These are phyloP conservation scores for Neltuma alba DNA, from an alignment of 306 rosid species.

Conservation along the genomic window DNA sequence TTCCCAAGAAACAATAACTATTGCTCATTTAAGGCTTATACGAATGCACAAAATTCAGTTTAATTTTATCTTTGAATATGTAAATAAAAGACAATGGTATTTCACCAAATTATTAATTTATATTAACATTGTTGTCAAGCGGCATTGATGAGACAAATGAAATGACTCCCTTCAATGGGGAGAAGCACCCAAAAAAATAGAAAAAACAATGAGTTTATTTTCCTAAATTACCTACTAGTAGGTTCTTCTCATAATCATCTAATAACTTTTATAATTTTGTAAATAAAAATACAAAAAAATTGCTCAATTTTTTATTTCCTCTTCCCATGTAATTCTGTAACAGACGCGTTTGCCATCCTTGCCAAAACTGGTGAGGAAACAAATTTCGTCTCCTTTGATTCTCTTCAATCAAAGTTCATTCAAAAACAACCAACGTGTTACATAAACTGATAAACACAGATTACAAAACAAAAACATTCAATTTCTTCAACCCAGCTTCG, in stretches of 20 bases:
- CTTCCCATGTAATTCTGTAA: neutral
- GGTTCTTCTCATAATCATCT: too few species aligned
- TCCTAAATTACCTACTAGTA: too few species aligned
- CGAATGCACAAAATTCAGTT: neutral
- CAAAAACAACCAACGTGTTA: constrained; percentile 37
- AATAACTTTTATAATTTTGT: too few species aligned
- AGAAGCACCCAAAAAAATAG: too few species aligned
- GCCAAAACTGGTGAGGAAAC: neutral
- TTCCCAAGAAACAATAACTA: neutral
- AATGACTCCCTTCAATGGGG: too few species aligned
- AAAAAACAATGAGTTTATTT: too few species aligned
- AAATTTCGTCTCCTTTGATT: constrained; percentile 45
- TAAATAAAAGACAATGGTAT: neutral
- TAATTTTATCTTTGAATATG: too few species aligned
- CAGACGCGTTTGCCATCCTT: neutral
- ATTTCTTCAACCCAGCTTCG: constrained; percentile 68
- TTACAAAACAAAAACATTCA: constrained; percentile 45
- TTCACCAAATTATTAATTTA: neutral
- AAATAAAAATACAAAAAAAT: too few species aligned
- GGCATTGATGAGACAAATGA: too few species aligned
- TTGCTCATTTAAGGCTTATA: neutral
- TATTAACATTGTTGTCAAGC: neutral
- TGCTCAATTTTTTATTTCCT: neutral
- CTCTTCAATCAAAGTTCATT: constrained; percentile 44
- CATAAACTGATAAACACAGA: constrained; percentile 41